Conservation (phyloP, 2,329 filamentous ascomycete genomes). For the Macrophomina tecta region DNA sequence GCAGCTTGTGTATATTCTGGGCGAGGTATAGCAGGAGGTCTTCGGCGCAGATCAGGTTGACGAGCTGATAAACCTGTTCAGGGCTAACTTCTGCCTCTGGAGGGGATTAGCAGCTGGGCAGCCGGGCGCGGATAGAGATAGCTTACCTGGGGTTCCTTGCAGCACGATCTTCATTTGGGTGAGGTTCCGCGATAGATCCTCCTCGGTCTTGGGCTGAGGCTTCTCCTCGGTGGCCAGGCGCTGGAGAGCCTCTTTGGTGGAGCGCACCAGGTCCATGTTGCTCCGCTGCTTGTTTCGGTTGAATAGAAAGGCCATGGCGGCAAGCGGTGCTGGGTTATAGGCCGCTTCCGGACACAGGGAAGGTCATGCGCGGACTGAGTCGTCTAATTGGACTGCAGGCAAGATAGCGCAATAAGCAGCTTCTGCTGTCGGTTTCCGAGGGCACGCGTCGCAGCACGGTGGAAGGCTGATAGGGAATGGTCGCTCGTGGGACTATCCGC, state of each 20-base stretch:
- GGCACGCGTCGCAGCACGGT: constrained; percentile 12
- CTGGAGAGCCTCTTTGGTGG: constrained; percentile 67
- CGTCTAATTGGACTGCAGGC: constrained; percentile 24
- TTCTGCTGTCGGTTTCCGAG: background rate
- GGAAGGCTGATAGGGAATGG: constrained; percentile 5
- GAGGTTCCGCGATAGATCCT: constrained; percentile 86
- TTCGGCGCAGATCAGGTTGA: constrained; percentile 84
- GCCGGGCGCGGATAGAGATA: background rate
- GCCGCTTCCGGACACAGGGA: constrained; percentile 21
- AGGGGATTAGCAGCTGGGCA: background rate
- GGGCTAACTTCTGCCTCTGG: constrained; percentile 71
- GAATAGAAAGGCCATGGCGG: constrained; percentile 73
- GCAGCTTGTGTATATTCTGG: constrained; percentile 79
- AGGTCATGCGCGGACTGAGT: constrained; percentile 26
- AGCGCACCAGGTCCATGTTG: constrained; percentile 65
- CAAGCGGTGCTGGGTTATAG: constrained; percentile 35
- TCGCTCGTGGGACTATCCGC: constrained; percentile 10
- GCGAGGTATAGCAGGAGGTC: constrained; percentile 87
- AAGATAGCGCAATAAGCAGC: constrained; percentile 20
- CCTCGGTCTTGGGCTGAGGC: constrained; percentile 71
- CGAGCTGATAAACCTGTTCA: constrained; percentile 85
- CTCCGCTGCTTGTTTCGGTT: constrained; percentile 64
- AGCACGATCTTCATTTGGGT: constrained; percentile 90
- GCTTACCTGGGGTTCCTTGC: constrained; percentile 86
- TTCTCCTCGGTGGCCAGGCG: constrained; percentile 64